Conservation (phyloP, 1,139 yeast genomes). For the Lodderomyces elongisporus region DNA sequence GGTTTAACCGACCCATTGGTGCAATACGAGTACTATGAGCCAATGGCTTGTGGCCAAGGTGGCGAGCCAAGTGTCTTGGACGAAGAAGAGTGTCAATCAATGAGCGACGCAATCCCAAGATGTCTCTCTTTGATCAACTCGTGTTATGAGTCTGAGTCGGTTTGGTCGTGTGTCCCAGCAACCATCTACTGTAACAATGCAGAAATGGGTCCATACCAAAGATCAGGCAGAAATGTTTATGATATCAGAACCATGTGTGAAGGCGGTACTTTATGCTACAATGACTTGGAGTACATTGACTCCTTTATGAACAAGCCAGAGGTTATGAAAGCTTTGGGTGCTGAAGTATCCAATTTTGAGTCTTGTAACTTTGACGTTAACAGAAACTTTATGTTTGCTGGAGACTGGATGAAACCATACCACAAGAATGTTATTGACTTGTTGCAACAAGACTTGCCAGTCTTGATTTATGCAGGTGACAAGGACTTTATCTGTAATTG, state of each 20-base stretch:
- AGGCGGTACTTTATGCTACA: conserved; percentile 71
- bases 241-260: conserved; percentile 88
- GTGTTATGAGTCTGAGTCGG: conserved; percentile 74
- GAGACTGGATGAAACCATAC: conserved; percentile 87
- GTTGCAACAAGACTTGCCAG: conserved; percentile 58
- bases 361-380: conserved; percentile 83
- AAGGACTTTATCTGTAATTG: conserved; percentile 84
- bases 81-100: conserved; percentile 73
- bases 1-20: conserved; percentile 91
- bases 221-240: conserved; percentile 88
- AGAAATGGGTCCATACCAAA: conserved; percentile 80
- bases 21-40: conserved; percentile 85
- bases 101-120: conserved; percentile 72
- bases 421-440: conserved; percentile 58
- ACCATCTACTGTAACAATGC: conserved; percentile 86
- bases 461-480: conserved; percentile 78
- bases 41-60: conserved; percentile 97
- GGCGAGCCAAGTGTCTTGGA: conserved; percentile 78
- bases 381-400: conserved; percentile 73
- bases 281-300: conserved; percentile 27
- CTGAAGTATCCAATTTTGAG: conserved; percentile 78
- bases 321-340: conserved; percentile 76
- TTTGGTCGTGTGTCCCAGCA: conserved; percentile 93
- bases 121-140: conserved; percentile 75
- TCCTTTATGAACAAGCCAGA: conserved; percentile 33